Base-by-base conservation (phyloP, 2,329 filamentous ascomycete genomes). In the Pleomassaria siparia region DNA sequence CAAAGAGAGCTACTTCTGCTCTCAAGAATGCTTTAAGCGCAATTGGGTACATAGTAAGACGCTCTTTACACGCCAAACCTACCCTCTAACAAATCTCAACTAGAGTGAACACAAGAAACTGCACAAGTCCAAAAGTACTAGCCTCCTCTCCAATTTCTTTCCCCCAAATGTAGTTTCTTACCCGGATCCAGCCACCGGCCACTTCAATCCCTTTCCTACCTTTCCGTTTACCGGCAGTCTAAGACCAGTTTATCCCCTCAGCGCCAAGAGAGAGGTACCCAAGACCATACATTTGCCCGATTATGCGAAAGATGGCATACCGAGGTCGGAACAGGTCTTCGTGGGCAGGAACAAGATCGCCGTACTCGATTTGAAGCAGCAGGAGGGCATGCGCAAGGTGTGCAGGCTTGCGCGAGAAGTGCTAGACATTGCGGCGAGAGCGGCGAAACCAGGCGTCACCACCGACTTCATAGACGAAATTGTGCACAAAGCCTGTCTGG, bases 1-100 rank as follows among this genome's bases (percentile, higher is more conserved):
- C 44, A 86, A 91, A 68, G 89, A 94, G 66, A 95, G 90, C 76
- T 96, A 85, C 75, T 99, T 97, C 76, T 99, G 94, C 78, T 91
- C 91, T 22, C 94, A 99, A 73, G 94, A 97, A 62, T 99, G 94
- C 79, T 99, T 99, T 77, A 97, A 96, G 80, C 87, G 85, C 73
- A 99, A 91, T 78, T 99, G 94, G 94, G 94, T 97, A 84, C 62
- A 59, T 60, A 57, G 49, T 59, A 56, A 55, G 49, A 56, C 40
- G n/a, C 21, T 18, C 39, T 42, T 33, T 36, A 40, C 18, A 33
- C 24, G 48, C 40, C 46, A 50, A 47, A 40, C 21, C 33, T 42
- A 54, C 41, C 46, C 40, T 50, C 63, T 67, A 60, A 68, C 50
- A 24, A 39, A 29, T 36, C 47, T 15, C n/a, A n/a, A 43, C 10